Evolutionary conservation across 768 basidiomycete genomes (phyloP).

Genomic region (Lactarius akahatsu): DNA sequence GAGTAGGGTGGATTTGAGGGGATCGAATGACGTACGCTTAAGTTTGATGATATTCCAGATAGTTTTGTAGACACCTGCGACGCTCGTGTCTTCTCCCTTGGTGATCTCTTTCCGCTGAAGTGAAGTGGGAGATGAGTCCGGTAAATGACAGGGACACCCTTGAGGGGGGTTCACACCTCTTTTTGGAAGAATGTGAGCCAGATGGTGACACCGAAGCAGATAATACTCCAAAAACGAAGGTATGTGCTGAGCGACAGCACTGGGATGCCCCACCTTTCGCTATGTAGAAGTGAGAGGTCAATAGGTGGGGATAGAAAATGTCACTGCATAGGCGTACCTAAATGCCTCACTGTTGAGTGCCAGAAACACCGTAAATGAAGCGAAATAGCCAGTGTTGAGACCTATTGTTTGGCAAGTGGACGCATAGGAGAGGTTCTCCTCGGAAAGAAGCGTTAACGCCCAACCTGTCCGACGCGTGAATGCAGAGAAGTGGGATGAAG

Average conservation of each 20-base stretch:
- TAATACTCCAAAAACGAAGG: slow-evolving; percentile 79
- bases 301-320: slow-evolving; percentile 12
- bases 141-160: background rate
- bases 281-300: slow-evolving; percentile 32
- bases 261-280: slow-evolving; percentile 75
- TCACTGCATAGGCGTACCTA: slow-evolving; percentile 45
- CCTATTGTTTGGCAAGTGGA: slow-evolving; percentile 99
- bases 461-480: slow-evolving; percentile 47
- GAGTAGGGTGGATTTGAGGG: slow-evolving; percentile 9
- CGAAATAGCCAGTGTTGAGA: slow-evolving; percentile 91
- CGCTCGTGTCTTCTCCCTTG: slow-evolving; percentile 83
- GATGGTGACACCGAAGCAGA: slow-evolving; percentile 81
- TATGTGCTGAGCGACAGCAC: slow-evolving; percentile 73
- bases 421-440: slow-evolving; percentile 92
- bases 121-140: background rate
- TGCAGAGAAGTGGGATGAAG: slow-evolving; percentile 40
- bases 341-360: slow-evolving; percentile 96
- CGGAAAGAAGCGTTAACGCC: slow-evolving; percentile 83
- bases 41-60: slow-evolving; percentile 94
- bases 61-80: slow-evolving; percentile 85
- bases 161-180: slow-evolving; percentile 55
- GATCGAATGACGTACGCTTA: slow-evolving; percentile 58
- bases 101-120: slow-evolving; percentile 69
- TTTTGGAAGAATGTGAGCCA: slow-evolving; percentile 88
- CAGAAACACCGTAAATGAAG: slow-evolving; percentile 95